Percentiles rank a stretch among this genome's conserved stretches.
Evolutionary conservation across 768 basidiomycete species (phyloP).

Genomic region (Boletus subcaerulescens): DNA sequence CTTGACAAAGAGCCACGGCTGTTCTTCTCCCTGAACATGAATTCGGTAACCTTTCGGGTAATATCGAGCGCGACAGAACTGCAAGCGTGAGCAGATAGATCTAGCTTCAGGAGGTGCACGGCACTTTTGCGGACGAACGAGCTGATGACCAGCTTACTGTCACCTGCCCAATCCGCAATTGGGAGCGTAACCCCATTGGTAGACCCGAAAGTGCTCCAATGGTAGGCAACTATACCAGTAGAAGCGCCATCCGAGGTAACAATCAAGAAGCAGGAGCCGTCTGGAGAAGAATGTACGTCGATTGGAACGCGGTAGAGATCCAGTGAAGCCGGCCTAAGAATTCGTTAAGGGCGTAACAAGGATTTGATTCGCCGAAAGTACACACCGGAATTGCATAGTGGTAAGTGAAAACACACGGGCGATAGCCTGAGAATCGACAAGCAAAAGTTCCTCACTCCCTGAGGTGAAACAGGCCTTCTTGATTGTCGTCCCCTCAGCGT

Average conservation of each 20-base stretch:
- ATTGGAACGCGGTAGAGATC: conserved; percentile 36
- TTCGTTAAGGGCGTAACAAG: neutral
- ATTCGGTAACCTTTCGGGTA: conserved; percentile 54
- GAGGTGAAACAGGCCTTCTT: conserved; percentile 42
- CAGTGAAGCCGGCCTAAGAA: conserved; percentile 43
- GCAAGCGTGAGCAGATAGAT: conserved; percentile 31
- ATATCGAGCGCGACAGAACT: conserved; percentile 50
- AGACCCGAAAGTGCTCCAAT: conserved; percentile 59
- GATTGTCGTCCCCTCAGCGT: conserved; percentile 35
- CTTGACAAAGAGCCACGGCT: conserved; percentile 18
- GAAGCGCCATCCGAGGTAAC: conserved; percentile 23
- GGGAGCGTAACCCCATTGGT: conserved; percentile 40
- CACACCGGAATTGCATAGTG: conserved; percentile 54
- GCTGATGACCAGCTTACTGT: conserved; percentile 34
- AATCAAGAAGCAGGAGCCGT: conserved; percentile 50
- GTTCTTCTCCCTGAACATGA: conserved; percentile 50
- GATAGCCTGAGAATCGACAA: conserved; percentile 43
- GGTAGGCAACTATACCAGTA: conserved; percentile 39
- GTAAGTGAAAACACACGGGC: conserved; percentile 53
- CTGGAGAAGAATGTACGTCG: conserved; percentile 45
- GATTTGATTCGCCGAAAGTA: neutral
- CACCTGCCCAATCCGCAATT: conserved; percentile 27
- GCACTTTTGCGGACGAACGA: conserved; percentile 43
- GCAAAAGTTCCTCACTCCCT: conserved; percentile 51
- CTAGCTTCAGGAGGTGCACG: conserved; percentile 45